Percentiles rank a stretch among this genome's conserved stretches.
These are phyloP conservation scores for Phyllosticta ampelicida DNA, from an alignment of 2,329 filamentous ascomycete species.

Conservation along the genomic window DNA sequence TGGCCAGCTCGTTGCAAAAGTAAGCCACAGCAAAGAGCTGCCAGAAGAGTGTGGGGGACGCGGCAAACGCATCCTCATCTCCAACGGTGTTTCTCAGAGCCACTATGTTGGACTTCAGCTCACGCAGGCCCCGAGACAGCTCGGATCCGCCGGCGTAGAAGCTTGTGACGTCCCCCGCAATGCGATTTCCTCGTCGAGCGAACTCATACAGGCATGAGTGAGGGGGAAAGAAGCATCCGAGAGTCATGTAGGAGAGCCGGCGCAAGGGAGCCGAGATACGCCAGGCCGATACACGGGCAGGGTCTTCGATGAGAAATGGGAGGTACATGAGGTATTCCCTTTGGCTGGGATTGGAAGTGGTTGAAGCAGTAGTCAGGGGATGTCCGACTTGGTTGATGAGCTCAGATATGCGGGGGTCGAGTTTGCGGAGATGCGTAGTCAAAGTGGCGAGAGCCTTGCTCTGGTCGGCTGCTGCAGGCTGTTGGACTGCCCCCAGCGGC, in stretches of 20 bases:
- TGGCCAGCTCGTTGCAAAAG: slow-evolving; percentile 1
- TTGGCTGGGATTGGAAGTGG: not conserved
- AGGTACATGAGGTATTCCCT: slow-evolving; percentile 45
- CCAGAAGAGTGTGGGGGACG: slow-evolving; percentile 2
- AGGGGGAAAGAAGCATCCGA: slow-evolving; percentile 13
- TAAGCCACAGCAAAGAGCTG: slow-evolving; percentile 1
- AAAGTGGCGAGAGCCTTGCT: not conserved
- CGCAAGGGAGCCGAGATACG: slow-evolving; percentile 27
- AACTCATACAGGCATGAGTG: not conserved
- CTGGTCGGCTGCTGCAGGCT: not conserved
- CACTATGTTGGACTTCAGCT: not conserved
- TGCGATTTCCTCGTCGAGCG: slow-evolving; percentile 2
- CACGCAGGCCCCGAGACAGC: not conserved
- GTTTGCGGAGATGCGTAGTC: slow-evolving; percentile 15
- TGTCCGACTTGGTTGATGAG: slow-evolving; percentile 18
- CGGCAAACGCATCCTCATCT: not conserved
- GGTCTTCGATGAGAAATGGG: slow-evolving; percentile 47
- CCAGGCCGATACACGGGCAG: slow-evolving; percentile 33
- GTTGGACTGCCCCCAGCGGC: not conserved
- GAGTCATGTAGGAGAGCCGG: slow-evolving; percentile 28
- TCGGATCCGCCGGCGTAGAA: not conserved
- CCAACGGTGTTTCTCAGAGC: not conserved
- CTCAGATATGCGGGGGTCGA: slow-evolving; percentile 26
- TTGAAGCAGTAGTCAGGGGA: slow-evolving; percentile 21
- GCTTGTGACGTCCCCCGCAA: not conserved